phyloP scores from a whole-genome alignment of 1,284 basidiomycete genomes.

The Coniferiporia weirii region DNA sequence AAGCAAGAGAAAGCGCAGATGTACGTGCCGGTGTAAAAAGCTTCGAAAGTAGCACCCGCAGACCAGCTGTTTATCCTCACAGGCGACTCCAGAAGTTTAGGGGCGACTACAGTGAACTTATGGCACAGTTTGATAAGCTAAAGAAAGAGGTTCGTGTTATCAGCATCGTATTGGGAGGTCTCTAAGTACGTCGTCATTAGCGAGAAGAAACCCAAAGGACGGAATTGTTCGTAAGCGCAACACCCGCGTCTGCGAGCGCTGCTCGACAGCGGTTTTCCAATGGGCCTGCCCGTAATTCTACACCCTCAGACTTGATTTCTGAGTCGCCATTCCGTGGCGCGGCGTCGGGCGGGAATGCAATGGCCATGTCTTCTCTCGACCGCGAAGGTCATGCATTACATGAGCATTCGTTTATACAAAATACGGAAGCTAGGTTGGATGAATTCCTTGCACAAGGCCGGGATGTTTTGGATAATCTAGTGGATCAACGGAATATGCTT shows the following conservation, averaged over 20 bases:
- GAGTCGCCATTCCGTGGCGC: slow-evolving; percentile 72
- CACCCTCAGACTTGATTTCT: slow-evolving; percentile 51
- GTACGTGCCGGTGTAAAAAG: slow-evolving; percentile 40
- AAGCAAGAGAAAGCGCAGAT: slow-evolving; percentile 93
- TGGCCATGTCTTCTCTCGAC: slow-evolving; percentile 43
- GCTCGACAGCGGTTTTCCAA: slow-evolving; percentile 17
- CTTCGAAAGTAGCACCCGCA: background rate
- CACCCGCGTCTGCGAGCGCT: slow-evolving; percentile 2
- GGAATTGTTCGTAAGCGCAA: slow-evolving; percentile 42
- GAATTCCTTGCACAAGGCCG: slow-evolving; percentile 87
- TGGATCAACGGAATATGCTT: slow-evolving; percentile 86
- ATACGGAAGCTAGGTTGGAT: slow-evolving; percentile 76
- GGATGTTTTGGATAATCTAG: slow-evolving; percentile 83
- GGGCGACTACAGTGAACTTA: slow-evolving; percentile 66
- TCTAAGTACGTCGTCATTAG: slow-evolving; percentile 32
- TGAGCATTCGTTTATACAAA: slow-evolving; percentile 84
- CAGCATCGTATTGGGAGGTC: slow-evolving; percentile 19
- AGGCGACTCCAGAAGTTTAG: slow-evolving; percentile 84
- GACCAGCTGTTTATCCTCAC: background rate
- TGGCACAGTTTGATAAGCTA: slow-evolving; percentile 62
- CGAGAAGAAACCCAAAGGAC: slow-evolving; percentile 50
- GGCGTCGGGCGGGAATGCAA: slow-evolving; percentile 33
- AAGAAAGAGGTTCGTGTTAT: slow-evolving; percentile 42
- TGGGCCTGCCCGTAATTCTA: slow-evolving; percentile 48
- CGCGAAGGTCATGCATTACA: slow-evolving; percentile 75